Base-by-base conservation (phyloP, 23 red algal genomes). In the Gracilaria domingensis region DNA sequence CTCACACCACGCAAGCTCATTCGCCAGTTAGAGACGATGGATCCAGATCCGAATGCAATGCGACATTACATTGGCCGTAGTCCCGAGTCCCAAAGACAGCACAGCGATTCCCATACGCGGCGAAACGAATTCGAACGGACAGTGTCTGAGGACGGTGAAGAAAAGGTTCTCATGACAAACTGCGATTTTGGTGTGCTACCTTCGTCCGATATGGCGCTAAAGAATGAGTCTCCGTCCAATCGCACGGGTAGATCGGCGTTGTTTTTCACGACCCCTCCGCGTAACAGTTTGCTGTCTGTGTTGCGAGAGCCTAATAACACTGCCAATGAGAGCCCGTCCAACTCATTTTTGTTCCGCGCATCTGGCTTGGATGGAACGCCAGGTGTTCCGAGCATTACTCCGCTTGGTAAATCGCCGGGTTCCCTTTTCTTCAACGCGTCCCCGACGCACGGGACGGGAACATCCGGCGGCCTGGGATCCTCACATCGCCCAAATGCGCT, bases 321-420 rank as follows among this genome's bases (percentile, higher is more conserved):
- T 49, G n/a, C 74, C 30, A 64, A 45, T 20, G 87, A 90, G 26
- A 90, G 87, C 44, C 87, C 87, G 37, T 82, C 79, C 0, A 65
- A 65, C 30, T 60, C 54, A 29, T 90, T 80, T 66, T 50, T 81
- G 57, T 62, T 90, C 36, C 87, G 87, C 57, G 38, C 73, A 48
- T 62, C 60, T 48, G 74, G 54, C 33, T 29, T 90, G 72, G 84
- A 87, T 57, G 72, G 72, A 51, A 77, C 72, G 24, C 74, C 57
- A 53, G 74, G 74, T 37, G 76, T 67, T 26, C 67, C 51, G 26
- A 74, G 87, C 8, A 69, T 90, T 38, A 90, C 87, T 18, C 87
- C 87, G 37, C 49, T 90, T 70, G 74, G 74, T 37, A 90, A 81
- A 81, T 90, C 87, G 1, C 87, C 87, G 39, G 84, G 84, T 42